A percentile compares a stretch with the other conserved stretches of the same genome.
Conservation (phyloP, 257 asterid species). For the Capsicum rhomboideum region DNA sequence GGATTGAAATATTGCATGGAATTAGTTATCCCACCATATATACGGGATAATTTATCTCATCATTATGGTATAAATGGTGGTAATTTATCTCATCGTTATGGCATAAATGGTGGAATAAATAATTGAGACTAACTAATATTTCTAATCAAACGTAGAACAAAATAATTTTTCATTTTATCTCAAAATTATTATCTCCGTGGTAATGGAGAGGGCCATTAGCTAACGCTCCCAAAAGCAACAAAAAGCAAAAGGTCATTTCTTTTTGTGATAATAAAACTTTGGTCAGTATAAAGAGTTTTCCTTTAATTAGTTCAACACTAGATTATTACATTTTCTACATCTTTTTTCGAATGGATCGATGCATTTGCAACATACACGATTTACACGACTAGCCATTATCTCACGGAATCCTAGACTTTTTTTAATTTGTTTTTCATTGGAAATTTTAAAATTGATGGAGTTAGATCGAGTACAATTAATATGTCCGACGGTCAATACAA, state of each 20-base stretch:
- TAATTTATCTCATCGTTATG: too few relatives aligned
- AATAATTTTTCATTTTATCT: too few relatives aligned
- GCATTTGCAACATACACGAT: not conserved
- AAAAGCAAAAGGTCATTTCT: conserved; percentile 26
- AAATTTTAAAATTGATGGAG: not conserved
- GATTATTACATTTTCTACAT: not conserved
- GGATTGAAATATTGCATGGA: too few relatives aligned
- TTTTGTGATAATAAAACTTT: conserved; percentile 16
- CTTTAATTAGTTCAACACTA: conserved; percentile 12
- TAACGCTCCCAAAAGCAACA: conserved; percentile 32
- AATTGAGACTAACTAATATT: too few relatives aligned
- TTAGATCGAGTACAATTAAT: not conserved
- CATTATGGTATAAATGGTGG: too few relatives aligned
- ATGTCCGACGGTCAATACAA: not conserved
- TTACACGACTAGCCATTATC: not conserved
- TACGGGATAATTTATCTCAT: too few relatives aligned
- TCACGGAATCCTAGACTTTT: not conserved
- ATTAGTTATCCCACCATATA: too few relatives aligned
- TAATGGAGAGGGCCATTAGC: not conserved
- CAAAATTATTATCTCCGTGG: too few relatives aligned
- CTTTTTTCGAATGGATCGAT: not conserved
- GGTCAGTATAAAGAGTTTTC: conserved; percentile 8
- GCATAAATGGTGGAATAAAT: too few relatives aligned
- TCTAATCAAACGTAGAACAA: too few relatives aligned
- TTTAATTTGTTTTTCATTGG: not conserved